Evolutionary conservation across 164 flowering plant species (phyloP).

Genomic region (Brasenia schreberi): DNA sequence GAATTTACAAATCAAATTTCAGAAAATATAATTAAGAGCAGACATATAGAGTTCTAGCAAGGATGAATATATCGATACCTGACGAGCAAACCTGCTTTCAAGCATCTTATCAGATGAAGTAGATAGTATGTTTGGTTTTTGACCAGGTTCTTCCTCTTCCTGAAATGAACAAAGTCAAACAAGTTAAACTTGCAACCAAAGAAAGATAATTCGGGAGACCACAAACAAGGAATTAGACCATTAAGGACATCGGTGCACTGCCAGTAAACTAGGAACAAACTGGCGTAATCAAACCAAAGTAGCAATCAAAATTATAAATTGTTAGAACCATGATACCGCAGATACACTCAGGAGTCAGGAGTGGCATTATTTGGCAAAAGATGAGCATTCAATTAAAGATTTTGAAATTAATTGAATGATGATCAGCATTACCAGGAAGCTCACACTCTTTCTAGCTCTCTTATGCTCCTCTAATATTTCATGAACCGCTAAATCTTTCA

Average conservation of each 20-base stretch:
- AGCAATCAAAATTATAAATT: no score
- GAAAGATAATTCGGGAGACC: no score
- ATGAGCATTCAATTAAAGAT: no score
- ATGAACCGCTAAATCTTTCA: conserved; percentile 16
- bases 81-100: conserved; percentile 62
- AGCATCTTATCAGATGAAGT: conserved; percentile 53
- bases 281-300: no score
- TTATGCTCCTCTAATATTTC: conserved; percentile 12
- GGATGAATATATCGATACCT: conserved; percentile 26
- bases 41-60: not conserved
- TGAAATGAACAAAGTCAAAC: conserved; percentile 9
- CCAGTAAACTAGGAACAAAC: no score
- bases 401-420: no score
- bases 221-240: no score
- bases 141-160: conserved; percentile 22
- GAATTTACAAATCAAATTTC: conserved; percentile 6
- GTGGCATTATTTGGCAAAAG: no score
- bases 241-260: no score
- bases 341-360: no score
- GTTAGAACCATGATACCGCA: no score
- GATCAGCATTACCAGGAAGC: not conserved
- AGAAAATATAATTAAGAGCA: not conserved
- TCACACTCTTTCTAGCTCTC: not conserved
- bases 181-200: no score
- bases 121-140: conserved; percentile 15